Evolutionary conservation across 176 grass and related monocot species (phyloP).

Genomic region (Dactylis glomerata): DNA sequence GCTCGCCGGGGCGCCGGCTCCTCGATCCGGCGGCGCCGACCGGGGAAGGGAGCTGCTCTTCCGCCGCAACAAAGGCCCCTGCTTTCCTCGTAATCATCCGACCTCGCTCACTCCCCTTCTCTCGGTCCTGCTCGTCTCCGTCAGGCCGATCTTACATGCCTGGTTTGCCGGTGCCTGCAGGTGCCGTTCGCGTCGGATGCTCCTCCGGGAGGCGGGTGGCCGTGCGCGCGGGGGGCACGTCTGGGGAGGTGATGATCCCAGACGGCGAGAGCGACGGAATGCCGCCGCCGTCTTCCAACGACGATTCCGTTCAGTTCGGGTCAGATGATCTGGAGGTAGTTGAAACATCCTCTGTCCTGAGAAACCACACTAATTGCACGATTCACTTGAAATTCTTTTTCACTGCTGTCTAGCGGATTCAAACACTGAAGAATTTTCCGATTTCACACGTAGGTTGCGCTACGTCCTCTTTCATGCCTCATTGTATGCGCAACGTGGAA

Average conservation of each 20-base stretch:
- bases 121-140: not conserved
- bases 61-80: slow-evolving; percentile 11
- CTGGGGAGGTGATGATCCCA: slow-evolving; percentile 56
- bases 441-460: not conserved
- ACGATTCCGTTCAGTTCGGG: slow-evolving; percentile 23
- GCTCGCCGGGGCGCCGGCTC: slow-evolving; percentile 31
- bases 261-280: slow-evolving; percentile 48
- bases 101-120: not conserved
- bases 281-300: slow-evolving; percentile 2
- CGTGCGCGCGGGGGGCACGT: slow-evolving; percentile 24
- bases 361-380: not conserved
- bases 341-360: not conserved
- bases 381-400: not conserved
- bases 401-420: not conserved
- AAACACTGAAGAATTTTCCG: not conserved
- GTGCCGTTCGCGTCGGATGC: slow-evolving; percentile 26
- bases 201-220: slow-evolving; percentile 12
- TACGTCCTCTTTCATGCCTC: not conserved
- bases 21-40: not conserved
- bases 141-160: not conserved
- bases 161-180: slow-evolving; percentile 30
- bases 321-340: slow-evolving; percentile 47
- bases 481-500: not conserved
- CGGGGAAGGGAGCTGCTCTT: slow-evolving; percentile 5
- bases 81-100: slow-evolving; percentile 26